Conservation (phyloP, 768 basidiomycete species). For the Leccinum sublutescens region DNA sequence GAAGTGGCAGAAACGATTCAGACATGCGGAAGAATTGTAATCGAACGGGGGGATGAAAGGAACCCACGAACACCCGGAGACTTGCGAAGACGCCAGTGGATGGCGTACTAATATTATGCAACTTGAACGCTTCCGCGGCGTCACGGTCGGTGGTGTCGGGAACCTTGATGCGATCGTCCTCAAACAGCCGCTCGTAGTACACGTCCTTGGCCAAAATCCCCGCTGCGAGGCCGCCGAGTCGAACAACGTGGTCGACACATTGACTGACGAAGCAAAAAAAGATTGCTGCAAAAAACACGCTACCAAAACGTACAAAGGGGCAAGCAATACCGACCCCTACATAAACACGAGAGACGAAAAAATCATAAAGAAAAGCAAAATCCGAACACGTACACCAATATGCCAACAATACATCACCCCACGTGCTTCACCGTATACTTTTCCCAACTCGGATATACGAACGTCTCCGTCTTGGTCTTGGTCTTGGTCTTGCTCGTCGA, state of each 20-base stretch:
- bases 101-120: no score
- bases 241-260: not conserved
- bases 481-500: slow-evolving; percentile 30
- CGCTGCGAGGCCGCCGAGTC: not conserved
- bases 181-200: no score
- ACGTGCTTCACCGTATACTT: slow-evolving; percentile 52
- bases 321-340: not conserved
- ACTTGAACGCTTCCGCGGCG: no score
- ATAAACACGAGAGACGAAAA: not conserved
- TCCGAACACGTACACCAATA: not conserved
- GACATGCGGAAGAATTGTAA: no score
- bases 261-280: not conserved
- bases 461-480: slow-evolving; percentile 42
- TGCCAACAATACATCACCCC: slow-evolving; percentile 4
- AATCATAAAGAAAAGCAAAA: not conserved
- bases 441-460: slow-evolving; percentile 64
- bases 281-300: not conserved
- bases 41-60: no score
- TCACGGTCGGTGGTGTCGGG: no score
- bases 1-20: no score
- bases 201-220: no score
- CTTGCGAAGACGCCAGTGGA: no score
- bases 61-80: no score
- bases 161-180: no score
- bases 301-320: no score